Conservation (phyloP, 2,329 filamentous ascomycete species). For the Fusarium armeniacum region DNA sequence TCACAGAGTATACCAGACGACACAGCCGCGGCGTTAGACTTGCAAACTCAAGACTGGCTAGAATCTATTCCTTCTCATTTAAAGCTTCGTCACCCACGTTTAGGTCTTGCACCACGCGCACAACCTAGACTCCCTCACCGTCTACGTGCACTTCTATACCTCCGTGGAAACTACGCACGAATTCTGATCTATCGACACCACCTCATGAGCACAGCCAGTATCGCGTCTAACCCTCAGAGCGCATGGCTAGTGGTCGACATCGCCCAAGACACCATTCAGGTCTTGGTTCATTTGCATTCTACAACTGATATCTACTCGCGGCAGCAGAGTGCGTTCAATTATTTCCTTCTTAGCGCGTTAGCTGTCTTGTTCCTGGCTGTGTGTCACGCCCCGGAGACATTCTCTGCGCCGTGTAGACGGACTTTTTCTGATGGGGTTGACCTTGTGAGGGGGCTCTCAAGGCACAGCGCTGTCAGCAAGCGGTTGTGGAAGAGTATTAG, state of each 20-base stretch:
- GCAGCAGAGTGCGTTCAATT: slow-evolving; percentile 51
- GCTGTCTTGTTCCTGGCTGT: slow-evolving; percentile 56
- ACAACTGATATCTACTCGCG: slow-evolving; percentile 50
- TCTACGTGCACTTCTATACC: slow-evolving; percentile 59
- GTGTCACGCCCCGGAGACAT: slow-evolving; percentile 59
- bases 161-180: slow-evolving; percentile 61
- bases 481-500: slow-evolving; percentile 56
- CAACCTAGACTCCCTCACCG: slow-evolving; percentile 58
- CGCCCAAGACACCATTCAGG: slow-evolving; percentile 50
- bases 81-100: slow-evolving; percentile 55
- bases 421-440: slow-evolving; percentile 53
- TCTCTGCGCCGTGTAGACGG: slow-evolving; percentile 55
- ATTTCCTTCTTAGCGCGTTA: slow-evolving; percentile 51
- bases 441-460: slow-evolving; percentile 53
- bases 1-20: slow-evolving; percentile 56
- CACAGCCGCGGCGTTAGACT: slow-evolving; percentile 57
- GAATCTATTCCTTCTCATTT: slow-evolving; percentile 61
- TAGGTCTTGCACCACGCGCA: slow-evolving; percentile 51
- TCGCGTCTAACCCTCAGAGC: slow-evolving; percentile 49
- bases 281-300: slow-evolving; percentile 48
- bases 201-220: slow-evolving; percentile 56
- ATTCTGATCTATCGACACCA: slow-evolving; percentile 62
- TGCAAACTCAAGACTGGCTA: slow-evolving; percentile 61
- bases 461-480: slow-evolving; percentile 52
- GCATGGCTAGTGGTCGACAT: slow-evolving; percentile 58